Conservation (phyloP, 2,329 filamentous ascomycete species). For the Trichoderma semiorbis region DNA sequence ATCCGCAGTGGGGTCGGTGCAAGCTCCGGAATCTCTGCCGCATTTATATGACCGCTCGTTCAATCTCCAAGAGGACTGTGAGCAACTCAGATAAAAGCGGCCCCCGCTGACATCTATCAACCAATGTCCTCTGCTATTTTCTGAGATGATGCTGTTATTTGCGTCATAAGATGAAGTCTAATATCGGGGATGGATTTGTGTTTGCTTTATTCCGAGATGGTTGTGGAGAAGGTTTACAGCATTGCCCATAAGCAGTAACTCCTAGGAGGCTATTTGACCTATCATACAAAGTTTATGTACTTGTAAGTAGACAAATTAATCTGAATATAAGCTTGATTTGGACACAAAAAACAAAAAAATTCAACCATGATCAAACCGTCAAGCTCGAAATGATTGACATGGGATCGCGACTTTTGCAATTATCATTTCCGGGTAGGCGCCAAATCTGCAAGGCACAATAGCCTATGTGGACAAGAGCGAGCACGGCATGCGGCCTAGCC, state of each 20-base stretch:
- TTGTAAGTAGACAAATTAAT: neutral
- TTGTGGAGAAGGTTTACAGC: neutral
- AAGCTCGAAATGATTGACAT: neutral
- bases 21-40: neutral
- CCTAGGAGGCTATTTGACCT: neutral
- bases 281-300: no score
- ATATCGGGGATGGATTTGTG: neutral
- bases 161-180: neutral
- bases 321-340: neutral
- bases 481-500: slow-evolving; percentile 6
- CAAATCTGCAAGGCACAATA: neutral
- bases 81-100: neutral
- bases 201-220: neutral
- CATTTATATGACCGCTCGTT: neutral
- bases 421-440: neutral
- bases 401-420: neutral
- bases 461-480: neutral
- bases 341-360: neutral
- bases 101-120: neutral
- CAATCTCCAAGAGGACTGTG: neutral
- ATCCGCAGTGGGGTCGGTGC: neutral
- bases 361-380: no score
- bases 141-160: neutral
- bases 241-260: neutral
- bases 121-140: neutral